Conservation (phyloP, 2,329 filamentous ascomycete species). For the Ophiocordyceps unilateralis region DNA sequence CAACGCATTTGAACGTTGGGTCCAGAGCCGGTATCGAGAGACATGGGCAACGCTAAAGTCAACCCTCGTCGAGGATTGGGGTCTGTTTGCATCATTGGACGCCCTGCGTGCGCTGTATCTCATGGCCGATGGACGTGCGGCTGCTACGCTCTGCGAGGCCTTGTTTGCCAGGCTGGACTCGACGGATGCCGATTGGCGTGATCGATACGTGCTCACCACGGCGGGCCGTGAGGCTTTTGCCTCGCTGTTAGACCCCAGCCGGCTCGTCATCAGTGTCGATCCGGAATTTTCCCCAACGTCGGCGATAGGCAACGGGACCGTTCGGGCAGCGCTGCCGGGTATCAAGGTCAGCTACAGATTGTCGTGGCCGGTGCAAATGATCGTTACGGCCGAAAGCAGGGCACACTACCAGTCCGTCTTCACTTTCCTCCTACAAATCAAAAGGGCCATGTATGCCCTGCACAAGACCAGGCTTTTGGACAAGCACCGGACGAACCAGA, state of each 20-base stretch:
- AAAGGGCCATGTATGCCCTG: slow-evolving; percentile 51
- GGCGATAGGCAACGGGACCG: slow-evolving; percentile 28
- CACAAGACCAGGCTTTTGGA: slow-evolving; percentile 32
- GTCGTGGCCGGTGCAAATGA: slow-evolving; percentile 49
- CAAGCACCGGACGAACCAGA: slow-evolving; percentile 19
- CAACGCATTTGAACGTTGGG: slow-evolving; percentile 55
- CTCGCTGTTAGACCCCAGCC: slow-evolving; percentile 36
- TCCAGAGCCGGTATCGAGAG: slow-evolving; percentile 54
- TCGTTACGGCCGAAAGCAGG: slow-evolving; percentile 50
- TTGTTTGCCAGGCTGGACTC: slow-evolving; percentile 63
- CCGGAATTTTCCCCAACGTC: too few relatives aligned
- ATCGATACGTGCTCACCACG: slow-evolving; percentile 67
- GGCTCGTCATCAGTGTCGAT: slow-evolving; percentile 41
- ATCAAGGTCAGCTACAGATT: slow-evolving; percentile 54
- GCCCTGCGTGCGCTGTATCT: slow-evolving; percentile 60
- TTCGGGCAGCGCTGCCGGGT: slow-evolving; percentile 37
- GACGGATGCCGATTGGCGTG: slow-evolving; percentile 48
- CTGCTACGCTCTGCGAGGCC: slow-evolving; percentile 45
- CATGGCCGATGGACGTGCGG: slow-evolving; percentile 53
- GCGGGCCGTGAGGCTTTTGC: slow-evolving; percentile 57
- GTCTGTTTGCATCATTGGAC: slow-evolving; percentile 45
- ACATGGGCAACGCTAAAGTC: slow-evolving; percentile 49
- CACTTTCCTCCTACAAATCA: slow-evolving; percentile 60
- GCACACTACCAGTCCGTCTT: slow-evolving; percentile 54
- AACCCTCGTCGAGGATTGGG: slow-evolving; percentile 51